Evolutionary conservation across 257 asterid genomes (phyloP), one percentile per base, ranked within the genome.

Genomic region (Handroanthus guayacan): DNA sequence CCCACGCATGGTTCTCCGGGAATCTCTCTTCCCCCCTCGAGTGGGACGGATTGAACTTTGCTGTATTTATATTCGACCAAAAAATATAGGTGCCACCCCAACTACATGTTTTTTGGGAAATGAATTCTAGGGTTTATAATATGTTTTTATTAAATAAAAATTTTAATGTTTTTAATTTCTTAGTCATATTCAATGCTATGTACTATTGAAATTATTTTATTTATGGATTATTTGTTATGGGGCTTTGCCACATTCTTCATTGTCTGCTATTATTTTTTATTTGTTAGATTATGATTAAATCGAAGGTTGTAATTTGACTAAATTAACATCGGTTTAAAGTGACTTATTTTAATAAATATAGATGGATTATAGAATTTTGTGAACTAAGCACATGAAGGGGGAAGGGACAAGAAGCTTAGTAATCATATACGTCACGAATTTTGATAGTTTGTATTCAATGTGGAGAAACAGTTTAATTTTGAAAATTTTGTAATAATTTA

Each of bases 1-100:
- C 93, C 95, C 97, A 86, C 90, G 95, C 95, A 72, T 84, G 95
- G 93, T 50, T 89, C 88, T 58, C 92, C 95, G 93, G 87, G 95
- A 89, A 91, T 89, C 95, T 89, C 90, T 90, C 94, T 67, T 68
- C 55, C 67, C 55, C 75, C 78, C 86, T 79, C 86, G 82, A 79
- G 80, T 79, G 85, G 82, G 62, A 83, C 57, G 71, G 78, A 56
- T 81, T 81, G 86, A 82, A 79, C 82, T 86, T 76, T 81, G 79
- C 77, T 57, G 44, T 75, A 63, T 68, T 17, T 37, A 61, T 67
- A 50, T 67, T 20, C n/a, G 50, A 38, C 2, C 20, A 51, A 44
- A 67, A 39, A 39, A 39, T 73, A 55, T 60, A n/a, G 51, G 71
- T 64, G 18, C 64, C 17, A 44, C 65, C 34, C 17, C 43, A 43